phyloP scores from a whole-genome alignment of 306 rosid genomes.

The Ormosia emarginata region DNA sequence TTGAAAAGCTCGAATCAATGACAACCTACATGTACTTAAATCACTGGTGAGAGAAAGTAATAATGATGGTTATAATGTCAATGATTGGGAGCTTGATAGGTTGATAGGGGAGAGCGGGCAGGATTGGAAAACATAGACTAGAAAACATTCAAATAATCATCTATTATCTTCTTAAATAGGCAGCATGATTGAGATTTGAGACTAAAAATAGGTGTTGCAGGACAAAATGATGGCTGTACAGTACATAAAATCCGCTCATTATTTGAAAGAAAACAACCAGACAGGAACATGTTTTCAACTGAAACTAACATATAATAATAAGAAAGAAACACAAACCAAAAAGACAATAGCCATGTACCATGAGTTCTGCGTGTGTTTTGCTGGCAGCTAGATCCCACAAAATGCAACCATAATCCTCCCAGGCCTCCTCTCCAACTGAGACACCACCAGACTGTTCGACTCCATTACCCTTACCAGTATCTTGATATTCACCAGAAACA shows the following conservation, averaged over 20 bases:
- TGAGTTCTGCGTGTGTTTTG: slow-evolving; percentile 81
- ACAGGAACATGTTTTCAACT: background rate
- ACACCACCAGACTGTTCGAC: slow-evolving; percentile 14
- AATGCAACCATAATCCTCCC: slow-evolving; percentile 90
- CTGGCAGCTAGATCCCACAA: slow-evolving; percentile 91
- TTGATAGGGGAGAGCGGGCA: background rate
- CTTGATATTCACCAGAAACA: slow-evolving; percentile 27
- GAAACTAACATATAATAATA: background rate
- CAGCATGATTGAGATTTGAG: background rate
- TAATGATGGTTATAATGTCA: background rate
- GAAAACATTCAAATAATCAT: background rate
- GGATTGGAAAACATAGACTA: background rate
- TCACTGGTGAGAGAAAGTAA: background rate
- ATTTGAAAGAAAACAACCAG: background rate
- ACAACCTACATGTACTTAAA: background rate
- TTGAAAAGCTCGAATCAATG: slow-evolving; percentile 11
- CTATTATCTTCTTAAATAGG: background rate
- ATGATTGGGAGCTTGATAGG: background rate
- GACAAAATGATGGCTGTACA: background rate
- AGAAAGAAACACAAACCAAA: background rate
- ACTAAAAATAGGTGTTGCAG: background rate
- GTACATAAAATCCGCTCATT: background rate
- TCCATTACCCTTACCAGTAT: background rate
- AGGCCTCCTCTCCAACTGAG: slow-evolving; percentile 37
- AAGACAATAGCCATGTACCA: slow-evolving; percentile 48